Conservation (phyloP, 2,329 filamentous ascomycete genomes). For the Helicocarpus griseus region DNA sequence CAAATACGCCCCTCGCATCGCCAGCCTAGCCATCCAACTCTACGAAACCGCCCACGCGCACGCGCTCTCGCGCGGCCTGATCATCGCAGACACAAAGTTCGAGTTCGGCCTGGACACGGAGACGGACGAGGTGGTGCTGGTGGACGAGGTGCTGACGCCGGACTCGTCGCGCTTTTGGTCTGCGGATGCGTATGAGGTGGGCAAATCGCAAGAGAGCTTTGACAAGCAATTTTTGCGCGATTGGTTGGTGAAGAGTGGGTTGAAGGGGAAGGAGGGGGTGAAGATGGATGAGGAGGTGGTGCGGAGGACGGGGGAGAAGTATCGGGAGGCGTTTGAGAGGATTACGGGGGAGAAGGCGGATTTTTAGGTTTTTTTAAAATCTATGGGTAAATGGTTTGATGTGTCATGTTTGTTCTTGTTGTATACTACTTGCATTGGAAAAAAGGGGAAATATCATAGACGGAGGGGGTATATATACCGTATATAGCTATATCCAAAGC, state of each 20-base stretch:
- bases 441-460: not conserved
- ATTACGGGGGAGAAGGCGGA: conserved; percentile 44
- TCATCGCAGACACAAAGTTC: conserved; percentile 71
- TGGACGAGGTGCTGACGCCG: conserved; percentile 80
- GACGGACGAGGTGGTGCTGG: conserved; percentile 59
- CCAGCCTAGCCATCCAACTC: conserved; percentile 53
- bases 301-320: conserved; percentile 59
- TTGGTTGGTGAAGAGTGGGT: conserved; percentile 63
- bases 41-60: conserved; percentile 46
- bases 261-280: conserved; percentile 68
- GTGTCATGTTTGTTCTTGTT: not conserved
- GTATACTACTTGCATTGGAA: not conserved
- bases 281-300: conserved; percentile 63
- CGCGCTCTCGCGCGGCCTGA: conserved; percentile 49
- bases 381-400: not conserved
- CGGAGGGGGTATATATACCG: not conserved
- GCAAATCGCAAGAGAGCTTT: conserved; percentile 69
- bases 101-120: conserved; percentile 62
- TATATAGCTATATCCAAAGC: not conserved
- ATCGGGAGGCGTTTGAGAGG: conserved; percentile 64
- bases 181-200: conserved; percentile 59
- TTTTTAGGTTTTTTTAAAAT: too few species aligned
- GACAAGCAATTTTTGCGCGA: conserved; percentile 81
- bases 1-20: conserved; percentile 54
- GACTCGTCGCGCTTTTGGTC: conserved; percentile 84